phyloP scores from a whole-genome alignment of 495 filamentous ascomycete genomes.

The Penicillium tannophilum region DNA sequence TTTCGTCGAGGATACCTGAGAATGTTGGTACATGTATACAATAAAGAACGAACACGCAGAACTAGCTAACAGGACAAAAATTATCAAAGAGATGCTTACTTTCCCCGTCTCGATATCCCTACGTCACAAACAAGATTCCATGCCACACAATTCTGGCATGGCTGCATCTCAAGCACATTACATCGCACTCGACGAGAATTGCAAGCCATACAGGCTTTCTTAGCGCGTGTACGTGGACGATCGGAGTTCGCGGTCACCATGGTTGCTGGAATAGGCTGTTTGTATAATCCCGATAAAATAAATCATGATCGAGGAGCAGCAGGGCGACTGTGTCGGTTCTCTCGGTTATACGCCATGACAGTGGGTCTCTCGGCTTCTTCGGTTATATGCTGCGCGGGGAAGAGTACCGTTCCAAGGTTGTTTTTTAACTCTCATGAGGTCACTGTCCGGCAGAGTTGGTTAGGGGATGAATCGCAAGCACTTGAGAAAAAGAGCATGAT shows the following conservation, averaged over 20 bases:
- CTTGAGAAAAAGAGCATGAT: too few species aligned
- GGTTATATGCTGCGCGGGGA: slow-evolving; percentile 22
- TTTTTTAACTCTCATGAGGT: too few species aligned
- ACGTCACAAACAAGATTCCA: slow-evolving; percentile 44
- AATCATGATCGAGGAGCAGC: not conserved
- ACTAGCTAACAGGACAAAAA: not conserved
- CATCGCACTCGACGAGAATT: slow-evolving; percentile 50
- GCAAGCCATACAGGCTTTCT: slow-evolving; percentile 48
- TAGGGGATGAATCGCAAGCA: too few species aligned
- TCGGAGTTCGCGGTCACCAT: slow-evolving; percentile 18
- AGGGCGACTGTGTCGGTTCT: slow-evolving; percentile 8
- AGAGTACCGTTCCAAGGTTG: not conserved
- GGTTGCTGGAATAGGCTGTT: slow-evolving; percentile 20
- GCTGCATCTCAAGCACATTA: slow-evolving; percentile 46
- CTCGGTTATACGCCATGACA: slow-evolving; percentile 15
- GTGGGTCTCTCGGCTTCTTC: slow-evolving; percentile 28
- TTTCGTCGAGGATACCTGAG: slow-evolving; percentile 33
- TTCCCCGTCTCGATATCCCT: slow-evolving; percentile 46
- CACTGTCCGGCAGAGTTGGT: too few species aligned
- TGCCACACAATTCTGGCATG: slow-evolving; percentile 46
- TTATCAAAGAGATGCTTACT: slow-evolving; percentile 28
- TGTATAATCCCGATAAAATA: not conserved
- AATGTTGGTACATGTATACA: not conserved
- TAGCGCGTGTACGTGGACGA: slow-evolving; percentile 37
- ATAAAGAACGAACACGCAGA: not conserved